Percentiles rank a stretch among this genome's conserved stretches.
phyloP scores from a whole-genome alignment of 306 rosid species.

The Fagus crenata region DNA sequence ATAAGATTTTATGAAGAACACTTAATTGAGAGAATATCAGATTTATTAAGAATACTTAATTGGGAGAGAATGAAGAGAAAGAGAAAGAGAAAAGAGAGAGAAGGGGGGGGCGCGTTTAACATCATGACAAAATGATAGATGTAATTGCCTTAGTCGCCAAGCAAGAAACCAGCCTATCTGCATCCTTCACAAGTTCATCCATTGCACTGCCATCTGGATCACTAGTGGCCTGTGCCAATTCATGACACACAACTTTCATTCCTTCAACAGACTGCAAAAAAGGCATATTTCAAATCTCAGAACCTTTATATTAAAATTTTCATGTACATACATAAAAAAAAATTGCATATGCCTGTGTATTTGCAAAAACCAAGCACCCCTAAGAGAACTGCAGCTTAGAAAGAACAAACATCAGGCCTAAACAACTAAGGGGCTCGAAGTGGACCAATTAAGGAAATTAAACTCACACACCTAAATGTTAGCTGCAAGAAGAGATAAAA shows the following conservation, averaged over 20 bases:
- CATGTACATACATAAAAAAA: not conserved
- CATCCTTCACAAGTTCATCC: slow-evolving; percentile 87
- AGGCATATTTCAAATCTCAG: slow-evolving; percentile 29
- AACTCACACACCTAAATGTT: not conserved
- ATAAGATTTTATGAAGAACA: not conserved
- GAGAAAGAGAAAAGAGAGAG: slow-evolving; percentile 1
- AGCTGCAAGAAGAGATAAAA: not conserved
- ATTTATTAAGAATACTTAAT: not conserved
- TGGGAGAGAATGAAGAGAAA: not conserved
- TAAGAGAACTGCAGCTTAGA: not conserved
- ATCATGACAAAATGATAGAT: not conserved
- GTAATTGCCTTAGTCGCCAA: slow-evolving; percentile 76
- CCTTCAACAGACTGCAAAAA: slow-evolving; percentile 92
- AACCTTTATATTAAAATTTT: not conserved
- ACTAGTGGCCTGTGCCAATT: slow-evolving; percentile 83
- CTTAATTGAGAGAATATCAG: not conserved
- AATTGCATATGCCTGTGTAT: not conserved
- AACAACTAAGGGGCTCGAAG: not conserved
- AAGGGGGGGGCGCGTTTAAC: not conserved
- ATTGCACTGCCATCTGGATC: slow-evolving; percentile 91
- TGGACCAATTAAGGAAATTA: not conserved
- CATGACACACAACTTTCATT: slow-evolving; percentile 98
- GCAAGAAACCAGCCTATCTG: slow-evolving; percentile 92
- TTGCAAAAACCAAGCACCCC: not conserved
- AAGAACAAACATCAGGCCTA: not conserved